phyloP scores from a whole-genome alignment of 2,329 filamentous ascomycete genomes.

The Aspergillus latus region DNA sequence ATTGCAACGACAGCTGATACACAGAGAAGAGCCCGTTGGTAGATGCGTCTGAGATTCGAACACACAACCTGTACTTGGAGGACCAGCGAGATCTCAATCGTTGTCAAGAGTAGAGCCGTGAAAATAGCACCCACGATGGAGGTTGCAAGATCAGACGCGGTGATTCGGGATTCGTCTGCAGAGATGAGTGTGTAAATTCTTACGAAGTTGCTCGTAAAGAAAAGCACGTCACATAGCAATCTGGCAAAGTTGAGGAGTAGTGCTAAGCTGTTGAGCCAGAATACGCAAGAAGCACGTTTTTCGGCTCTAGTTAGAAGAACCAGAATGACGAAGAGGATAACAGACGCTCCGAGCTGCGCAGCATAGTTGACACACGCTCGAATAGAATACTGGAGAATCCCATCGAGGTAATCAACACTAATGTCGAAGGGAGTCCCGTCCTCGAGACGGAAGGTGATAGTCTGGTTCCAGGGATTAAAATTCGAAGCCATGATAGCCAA shows the following conservation, averaged over 20 bases:
- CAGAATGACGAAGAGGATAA: constrained; percentile 65
- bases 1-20: constrained; percentile 52
- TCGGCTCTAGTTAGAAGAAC: constrained; percentile 65
- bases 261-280: constrained; percentile 63
- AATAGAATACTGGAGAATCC: constrained; percentile 49
- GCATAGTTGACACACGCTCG: constrained; percentile 64
- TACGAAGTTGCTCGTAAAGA: constrained; percentile 61
- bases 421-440: constrained; percentile 48
- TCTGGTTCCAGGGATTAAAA: constrained; percentile 56
- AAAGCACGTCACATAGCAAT: constrained; percentile 44
- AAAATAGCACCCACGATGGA: constrained; percentile 53
- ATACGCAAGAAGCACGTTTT: constrained; percentile 65
- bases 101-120: constrained; percentile 53
- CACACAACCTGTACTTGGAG: constrained; percentile 65
- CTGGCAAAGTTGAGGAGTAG: constrained; percentile 63
- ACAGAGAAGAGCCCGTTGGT: constrained; percentile 48
- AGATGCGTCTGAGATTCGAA: constrained; percentile 47
- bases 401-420: constrained; percentile 46
- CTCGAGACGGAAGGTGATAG: constrained; percentile 47
- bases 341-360: constrained; percentile 66
- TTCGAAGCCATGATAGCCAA: constrained; percentile 17
- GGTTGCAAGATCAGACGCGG: constrained; percentile 43
- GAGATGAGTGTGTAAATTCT: constrained; percentile 62
- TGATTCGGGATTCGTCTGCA: constrained; percentile 55
- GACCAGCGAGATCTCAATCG: constrained; percentile 60